Evolutionary conservation across 2,329 filamentous ascomycete genomes (phyloP), one percentile per base, ranked within the genome.

Genomic region (Lecanicillium sp.): DNA sequence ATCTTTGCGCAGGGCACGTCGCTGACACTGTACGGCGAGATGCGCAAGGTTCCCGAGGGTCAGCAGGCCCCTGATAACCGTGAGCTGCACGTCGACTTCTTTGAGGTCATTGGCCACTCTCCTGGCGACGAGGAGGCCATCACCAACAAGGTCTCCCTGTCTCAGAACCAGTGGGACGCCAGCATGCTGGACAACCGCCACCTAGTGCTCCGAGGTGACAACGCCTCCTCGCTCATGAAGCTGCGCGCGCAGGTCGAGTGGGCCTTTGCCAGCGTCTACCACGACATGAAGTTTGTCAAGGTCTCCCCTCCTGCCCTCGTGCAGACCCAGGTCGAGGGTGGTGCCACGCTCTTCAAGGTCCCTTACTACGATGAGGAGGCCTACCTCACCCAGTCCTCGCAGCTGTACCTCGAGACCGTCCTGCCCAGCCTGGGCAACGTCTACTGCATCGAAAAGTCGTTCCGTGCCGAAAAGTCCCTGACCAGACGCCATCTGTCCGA

Each of bases 401-500:
- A 98, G 65, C 79, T 98, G 39, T 98, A 98, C 66, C 84, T 98
- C 43, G 92, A 98, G 72, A 98, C 92, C 22, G 87, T 83, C 49
- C 71, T 98, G 22, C 87, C 90, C 10, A 87, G 84, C 37, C 74
- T 97, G 54, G 92, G 92, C 51, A 87, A 96, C 59, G 88, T 96
- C 38, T 98, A 94, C 75, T 97, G 90, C 60, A 90, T 98, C 54
- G 89, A 95, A 64, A 95, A 95, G 63, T 97, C 90, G 2, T 98
- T 98, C 81, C 89, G 92, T 45, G 92, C 92, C 12, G 92, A 98
- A 66, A 96, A 96, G 68, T 90, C 84, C 6, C 72, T 97, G 42
- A 98, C 92, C 36, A 84, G 92, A 45, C 86, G 92, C 55, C 92
- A 98, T 61, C 68, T 98, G 53, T 86, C 87, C 34, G 92, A 98